Conservation (phyloP, 805 yeast species). For the Ogataea kodamae region DNA sequence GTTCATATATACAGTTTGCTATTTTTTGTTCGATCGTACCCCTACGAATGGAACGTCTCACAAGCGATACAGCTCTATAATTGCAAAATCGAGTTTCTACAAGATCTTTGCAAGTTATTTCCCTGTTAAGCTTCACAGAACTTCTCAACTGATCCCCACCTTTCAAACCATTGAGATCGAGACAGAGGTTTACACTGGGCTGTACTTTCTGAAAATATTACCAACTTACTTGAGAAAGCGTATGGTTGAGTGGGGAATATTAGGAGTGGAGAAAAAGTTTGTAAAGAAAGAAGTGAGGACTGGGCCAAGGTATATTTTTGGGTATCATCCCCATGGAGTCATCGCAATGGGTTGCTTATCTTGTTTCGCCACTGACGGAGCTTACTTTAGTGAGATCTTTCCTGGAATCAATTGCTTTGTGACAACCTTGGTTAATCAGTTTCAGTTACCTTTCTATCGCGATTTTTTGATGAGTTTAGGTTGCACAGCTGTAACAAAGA, state of each 20-base stretch:
- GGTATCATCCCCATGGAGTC: slow-evolving; percentile 96
- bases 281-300: slow-evolving; percentile 34
- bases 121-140: slow-evolving; percentile 70
- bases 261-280: no score
- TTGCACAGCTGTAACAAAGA: slow-evolving; percentile 75
- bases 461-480: slow-evolving; percentile 83
- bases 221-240: no score
- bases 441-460: slow-evolving; percentile 77
- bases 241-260: no score
- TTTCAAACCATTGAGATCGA: slow-evolving; percentile 34
- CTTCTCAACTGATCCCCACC: slow-evolving; percentile 71
- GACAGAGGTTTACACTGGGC: slow-evolving; percentile 6
- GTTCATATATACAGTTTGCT: slow-evolving; percentile 58
- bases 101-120: slow-evolving; percentile 71
- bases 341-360: slow-evolving; percentile 91
- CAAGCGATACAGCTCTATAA: slow-evolving; percentile 50
- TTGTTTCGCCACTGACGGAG: slow-evolving; percentile 77
- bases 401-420: slow-evolving; percentile 83
- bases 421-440: slow-evolving; percentile 79
- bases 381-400: slow-evolving; percentile 60
- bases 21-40: slow-evolving; percentile 57
- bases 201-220: no score
- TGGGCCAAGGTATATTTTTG: slow-evolving; percentile 82
- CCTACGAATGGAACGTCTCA: slow-evolving; percentile 72
- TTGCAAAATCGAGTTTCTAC: slow-evolving; percentile 62